These are phyloP conservation scores for Eucalyptus fibrosa DNA, from an alignment of 345 rosid species.

Conservation along the genomic window DNA sequence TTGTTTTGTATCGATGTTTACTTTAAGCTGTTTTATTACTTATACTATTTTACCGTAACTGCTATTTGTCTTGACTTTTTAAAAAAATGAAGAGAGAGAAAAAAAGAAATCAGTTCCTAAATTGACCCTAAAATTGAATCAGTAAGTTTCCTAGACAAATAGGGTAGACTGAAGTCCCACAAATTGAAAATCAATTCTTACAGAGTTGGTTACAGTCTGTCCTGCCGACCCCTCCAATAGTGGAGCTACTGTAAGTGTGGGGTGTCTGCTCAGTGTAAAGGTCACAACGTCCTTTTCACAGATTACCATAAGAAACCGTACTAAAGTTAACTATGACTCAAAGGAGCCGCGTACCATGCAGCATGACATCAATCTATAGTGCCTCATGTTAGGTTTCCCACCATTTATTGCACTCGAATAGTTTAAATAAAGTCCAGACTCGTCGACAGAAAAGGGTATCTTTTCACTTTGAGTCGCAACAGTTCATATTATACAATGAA, in stretches of 20 bases:
- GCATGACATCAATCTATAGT: not conserved
- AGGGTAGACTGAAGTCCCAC: not conserved
- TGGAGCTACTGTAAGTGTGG: not conserved
- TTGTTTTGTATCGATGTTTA: no score
- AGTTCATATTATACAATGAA: not conserved
- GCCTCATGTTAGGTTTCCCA: not conserved
- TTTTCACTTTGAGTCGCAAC: not conserved
- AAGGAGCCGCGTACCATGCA: not conserved
- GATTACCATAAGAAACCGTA: not conserved
- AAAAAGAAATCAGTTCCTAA: no score
- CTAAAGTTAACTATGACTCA: not conserved
- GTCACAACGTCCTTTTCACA: not conserved
- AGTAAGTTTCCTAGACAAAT: no score
- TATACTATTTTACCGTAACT: no score
- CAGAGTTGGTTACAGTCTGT: not conserved
- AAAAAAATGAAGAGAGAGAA: no score
- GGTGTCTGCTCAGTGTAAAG: not conserved
- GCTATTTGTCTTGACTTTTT: not conserved
- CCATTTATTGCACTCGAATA: not conserved
- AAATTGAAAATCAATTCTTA: no score
- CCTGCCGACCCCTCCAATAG: not conserved
- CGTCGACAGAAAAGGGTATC: not conserved
- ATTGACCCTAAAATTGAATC: no score
- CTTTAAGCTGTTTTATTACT: no score
- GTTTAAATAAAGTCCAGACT: not conserved